phyloP scores from a whole-genome alignment of 2,329 filamentous ascomycete genomes.

The Fusarium equiseti region DNA sequence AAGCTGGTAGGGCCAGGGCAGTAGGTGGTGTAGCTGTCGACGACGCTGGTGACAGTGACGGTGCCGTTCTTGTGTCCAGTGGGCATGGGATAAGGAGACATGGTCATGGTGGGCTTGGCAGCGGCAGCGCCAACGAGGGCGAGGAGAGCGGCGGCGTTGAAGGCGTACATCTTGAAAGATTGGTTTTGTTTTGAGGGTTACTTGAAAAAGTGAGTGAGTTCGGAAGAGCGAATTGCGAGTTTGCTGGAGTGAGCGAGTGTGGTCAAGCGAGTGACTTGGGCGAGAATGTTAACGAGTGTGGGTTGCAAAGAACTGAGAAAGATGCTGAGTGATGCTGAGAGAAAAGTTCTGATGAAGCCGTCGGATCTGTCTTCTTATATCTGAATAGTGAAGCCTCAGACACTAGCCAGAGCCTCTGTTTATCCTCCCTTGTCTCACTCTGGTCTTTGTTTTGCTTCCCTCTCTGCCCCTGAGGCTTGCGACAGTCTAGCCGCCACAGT shows the following conservation, averaged over 20 bases:
- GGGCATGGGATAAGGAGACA: slow-evolving; percentile 16
- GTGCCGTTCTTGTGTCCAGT: slow-evolving; percentile 42
- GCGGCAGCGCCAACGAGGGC: slow-evolving; percentile 44
- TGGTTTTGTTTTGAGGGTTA: slow-evolving; percentile 19
- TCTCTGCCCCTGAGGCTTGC: slow-evolving; percentile 18
- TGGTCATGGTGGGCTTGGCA: slow-evolving; percentile 32
- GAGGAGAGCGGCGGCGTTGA: slow-evolving; percentile 44
- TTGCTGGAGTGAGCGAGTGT: slow-evolving; percentile 23
- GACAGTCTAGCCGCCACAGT: slow-evolving; percentile 23
- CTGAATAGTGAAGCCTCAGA: slow-evolving; percentile 18
- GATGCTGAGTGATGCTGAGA: slow-evolving; percentile 25
- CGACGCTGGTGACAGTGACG: slow-evolving; percentile 52
- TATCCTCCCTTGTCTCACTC: slow-evolving; percentile 13
- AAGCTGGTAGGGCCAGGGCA: slow-evolving; percentile 64
- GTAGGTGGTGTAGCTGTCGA: slow-evolving; percentile 54
- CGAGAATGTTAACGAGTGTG: slow-evolving; percentile 39
- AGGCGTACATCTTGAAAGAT: slow-evolving; percentile 46
- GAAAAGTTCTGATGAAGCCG: neutral
- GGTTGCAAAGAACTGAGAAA: slow-evolving; percentile 19
- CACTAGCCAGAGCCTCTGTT: slow-evolving; percentile 4
- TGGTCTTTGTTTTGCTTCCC: neutral
- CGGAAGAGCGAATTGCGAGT: slow-evolving; percentile 13
- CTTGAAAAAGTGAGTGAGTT: slow-evolving; percentile 22
- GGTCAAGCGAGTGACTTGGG: slow-evolving; percentile 46
- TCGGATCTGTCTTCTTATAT: slow-evolving; percentile 42